Evolutionary conservation across 2,329 filamentous ascomycete genomes (phyloP).

Genomic region (Hortaea sp.): DNA sequence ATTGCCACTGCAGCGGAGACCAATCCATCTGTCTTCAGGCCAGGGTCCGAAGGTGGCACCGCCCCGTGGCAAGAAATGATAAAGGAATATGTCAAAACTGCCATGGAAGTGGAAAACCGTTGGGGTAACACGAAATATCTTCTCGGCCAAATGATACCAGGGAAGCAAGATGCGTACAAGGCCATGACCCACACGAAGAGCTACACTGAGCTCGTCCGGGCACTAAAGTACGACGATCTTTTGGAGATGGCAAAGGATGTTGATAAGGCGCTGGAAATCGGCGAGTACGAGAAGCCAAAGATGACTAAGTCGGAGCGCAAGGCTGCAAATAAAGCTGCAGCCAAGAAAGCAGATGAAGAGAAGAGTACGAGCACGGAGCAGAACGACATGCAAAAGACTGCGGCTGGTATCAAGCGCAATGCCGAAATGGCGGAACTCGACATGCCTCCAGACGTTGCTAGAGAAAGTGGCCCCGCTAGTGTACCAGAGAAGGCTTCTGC

Average conservation of each 20-base stretch:
- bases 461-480: slow-evolving; percentile 17
- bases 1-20: slow-evolving; percentile 88
- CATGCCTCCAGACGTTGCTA: slow-evolving; percentile 16
- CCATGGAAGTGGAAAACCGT: slow-evolving; percentile 71
- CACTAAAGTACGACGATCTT: slow-evolving; percentile 52
- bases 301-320: slow-evolving; percentile 39
- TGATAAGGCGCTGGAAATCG: slow-evolving; percentile 54
- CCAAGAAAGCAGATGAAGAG: slow-evolving; percentile 2
- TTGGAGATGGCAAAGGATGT: slow-evolving; percentile 52
- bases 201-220: slow-evolving; percentile 59
- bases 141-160: slow-evolving; percentile 74
- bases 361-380: not conserved
- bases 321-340: slow-evolving; percentile 27
- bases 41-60: slow-evolving; percentile 57
- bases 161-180: slow-evolving; percentile 57
- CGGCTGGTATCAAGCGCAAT: slow-evolving; percentile 15
- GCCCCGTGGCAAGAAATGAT: slow-evolving; percentile 69
- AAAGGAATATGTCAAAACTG: slow-evolving; percentile 60
- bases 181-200: slow-evolving; percentile 56
- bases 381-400: slow-evolving; percentile 8
- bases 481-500: slow-evolving; percentile 17
- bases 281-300: slow-evolving; percentile 33
- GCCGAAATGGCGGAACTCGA: slow-evolving; percentile 18
- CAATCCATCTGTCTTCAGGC: slow-evolving; percentile 80
- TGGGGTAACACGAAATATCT: slow-evolving; percentile 91